phyloP scores from a whole-genome alignment of 495 filamentous ascomycete species.

The Neurospora tetraspora region DNA sequence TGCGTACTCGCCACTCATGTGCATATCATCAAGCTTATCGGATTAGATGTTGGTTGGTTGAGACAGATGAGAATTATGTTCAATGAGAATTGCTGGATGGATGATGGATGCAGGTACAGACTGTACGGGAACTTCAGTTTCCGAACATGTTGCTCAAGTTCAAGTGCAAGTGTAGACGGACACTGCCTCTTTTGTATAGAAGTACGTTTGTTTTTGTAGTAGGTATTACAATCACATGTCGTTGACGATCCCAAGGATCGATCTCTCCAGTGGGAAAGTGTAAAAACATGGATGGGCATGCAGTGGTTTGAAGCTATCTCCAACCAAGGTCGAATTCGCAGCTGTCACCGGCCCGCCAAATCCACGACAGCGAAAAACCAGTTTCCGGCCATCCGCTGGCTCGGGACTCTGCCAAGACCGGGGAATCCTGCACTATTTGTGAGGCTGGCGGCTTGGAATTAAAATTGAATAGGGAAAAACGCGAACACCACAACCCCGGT shows the following conservation, averaged over 20 bases:
- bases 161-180: not conserved
- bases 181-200: not conserved
- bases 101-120: not conserved
- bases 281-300: not conserved
- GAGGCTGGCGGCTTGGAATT: not conserved
- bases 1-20: not conserved
- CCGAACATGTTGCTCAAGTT: not conserved
- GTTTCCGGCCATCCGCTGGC: not conserved
- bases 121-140: not conserved
- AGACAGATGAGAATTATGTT: not conserved
- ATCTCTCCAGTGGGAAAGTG: not conserved
- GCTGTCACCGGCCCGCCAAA: not conserved
- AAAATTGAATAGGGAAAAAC: not conserved
- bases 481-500: not conserved
- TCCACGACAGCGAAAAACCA: not conserved
- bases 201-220: not conserved
- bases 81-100: not conserved
- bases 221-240: not conserved
- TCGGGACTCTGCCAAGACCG: not conserved
- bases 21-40: not conserved
- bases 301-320: not conserved
- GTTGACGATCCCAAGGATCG: not conserved
- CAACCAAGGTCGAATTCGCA: not conserved
- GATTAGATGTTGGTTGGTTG: not conserved
- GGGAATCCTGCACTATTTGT: not conserved